A percentile compares a stretch with the other conserved stretches of the same genome.
Conservation (phyloP, 768 basidiomycete species). For the Xerocomus brunneocitrinus region DNA sequence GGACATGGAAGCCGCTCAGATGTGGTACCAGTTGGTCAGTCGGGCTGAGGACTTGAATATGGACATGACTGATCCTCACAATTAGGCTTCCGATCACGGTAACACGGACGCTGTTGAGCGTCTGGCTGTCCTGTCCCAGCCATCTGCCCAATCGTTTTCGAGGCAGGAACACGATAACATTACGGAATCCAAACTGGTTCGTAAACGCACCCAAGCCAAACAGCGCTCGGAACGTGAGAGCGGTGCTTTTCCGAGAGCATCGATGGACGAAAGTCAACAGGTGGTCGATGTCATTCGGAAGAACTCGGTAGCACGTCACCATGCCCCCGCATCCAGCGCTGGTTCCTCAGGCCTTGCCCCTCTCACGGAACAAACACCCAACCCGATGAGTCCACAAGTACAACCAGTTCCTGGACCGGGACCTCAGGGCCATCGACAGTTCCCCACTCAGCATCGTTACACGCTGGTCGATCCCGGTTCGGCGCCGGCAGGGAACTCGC, state of each 20-base stretch:
- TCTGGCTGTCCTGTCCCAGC: constrained; percentile 60
- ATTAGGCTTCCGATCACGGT: constrained; percentile 68
- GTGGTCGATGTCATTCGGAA: constrained; percentile 55
- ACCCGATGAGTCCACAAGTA: neutral
- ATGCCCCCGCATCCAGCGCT: constrained; percentile 10
- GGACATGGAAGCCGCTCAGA: constrained; percentile 57
- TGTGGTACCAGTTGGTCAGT: constrained; percentile 73
- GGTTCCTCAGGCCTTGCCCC: constrained; percentile 4
- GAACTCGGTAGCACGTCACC: constrained; percentile 36
- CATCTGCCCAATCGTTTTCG: constrained; percentile 61
- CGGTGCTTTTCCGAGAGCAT: constrained; percentile 5
- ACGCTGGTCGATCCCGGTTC: constrained; percentile 42
- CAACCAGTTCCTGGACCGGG: constrained; percentile 1
- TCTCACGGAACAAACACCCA: constrained; percentile 14
- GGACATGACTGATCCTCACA: neutral
- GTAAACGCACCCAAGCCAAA: constrained; percentile 74
- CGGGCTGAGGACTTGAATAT: neutral
- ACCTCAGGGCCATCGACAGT: constrained; percentile 20
- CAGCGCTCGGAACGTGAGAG: constrained; percentile 41
- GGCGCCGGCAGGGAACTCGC: constrained; percentile 2
- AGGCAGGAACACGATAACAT: constrained; percentile 76
- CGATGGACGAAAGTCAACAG: constrained; percentile 35
- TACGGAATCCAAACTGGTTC: constrained; percentile 75
- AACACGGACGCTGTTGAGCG: constrained; percentile 79
- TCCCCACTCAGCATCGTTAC: constrained; percentile 41